Evolutionary conservation across 306 rosid genomes (phyloP).

Genomic region (Vicia faba): DNA sequence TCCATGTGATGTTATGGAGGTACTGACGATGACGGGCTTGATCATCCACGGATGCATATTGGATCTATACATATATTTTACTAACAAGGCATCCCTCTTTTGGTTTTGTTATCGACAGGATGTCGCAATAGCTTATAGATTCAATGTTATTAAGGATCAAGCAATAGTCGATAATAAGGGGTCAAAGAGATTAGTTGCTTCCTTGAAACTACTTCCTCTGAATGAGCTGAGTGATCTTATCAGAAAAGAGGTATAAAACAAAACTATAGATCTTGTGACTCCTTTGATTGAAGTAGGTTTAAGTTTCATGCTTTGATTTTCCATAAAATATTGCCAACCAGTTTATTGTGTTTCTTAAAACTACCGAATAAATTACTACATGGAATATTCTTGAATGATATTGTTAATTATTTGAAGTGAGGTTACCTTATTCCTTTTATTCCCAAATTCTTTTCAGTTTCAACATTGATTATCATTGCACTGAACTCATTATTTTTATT

Average conservation of each 20-base stretch:
- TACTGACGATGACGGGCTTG: constrained; percentile 31
- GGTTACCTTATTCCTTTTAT: constrained; percentile 23
- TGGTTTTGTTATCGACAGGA: constrained; percentile 53
- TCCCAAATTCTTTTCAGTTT: constrained; percentile 48
- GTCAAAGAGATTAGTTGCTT: constrained; percentile 66
- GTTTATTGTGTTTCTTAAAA: neutral
- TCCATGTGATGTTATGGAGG: constrained; percentile 98
- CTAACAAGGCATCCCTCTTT: constrained; percentile 28
- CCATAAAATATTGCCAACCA: neutral
- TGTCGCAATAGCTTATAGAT: constrained; percentile 94
- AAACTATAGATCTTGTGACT: neutral
- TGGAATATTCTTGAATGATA: constrained; percentile 4
- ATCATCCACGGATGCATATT: constrained; percentile 2
- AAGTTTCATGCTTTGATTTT: constrained; percentile 14
- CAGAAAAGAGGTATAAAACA: constrained; percentile 66
- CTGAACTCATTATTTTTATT: too few species aligned
- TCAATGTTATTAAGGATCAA: constrained; percentile 74
- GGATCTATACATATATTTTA: constrained; percentile 20
- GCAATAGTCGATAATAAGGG: constrained; percentile 80
- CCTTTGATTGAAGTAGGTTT: constrained; percentile 26
- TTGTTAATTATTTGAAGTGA: constrained; percentile 24
- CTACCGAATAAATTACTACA: constrained; percentile 11
- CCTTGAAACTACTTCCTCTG: constrained; percentile 70
- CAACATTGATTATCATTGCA: too few species aligned
- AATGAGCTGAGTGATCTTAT: constrained; percentile 81